phyloP scores from a whole-genome alignment of 805 yeast genomes.

The Myxozyma sirexii region DNA sequence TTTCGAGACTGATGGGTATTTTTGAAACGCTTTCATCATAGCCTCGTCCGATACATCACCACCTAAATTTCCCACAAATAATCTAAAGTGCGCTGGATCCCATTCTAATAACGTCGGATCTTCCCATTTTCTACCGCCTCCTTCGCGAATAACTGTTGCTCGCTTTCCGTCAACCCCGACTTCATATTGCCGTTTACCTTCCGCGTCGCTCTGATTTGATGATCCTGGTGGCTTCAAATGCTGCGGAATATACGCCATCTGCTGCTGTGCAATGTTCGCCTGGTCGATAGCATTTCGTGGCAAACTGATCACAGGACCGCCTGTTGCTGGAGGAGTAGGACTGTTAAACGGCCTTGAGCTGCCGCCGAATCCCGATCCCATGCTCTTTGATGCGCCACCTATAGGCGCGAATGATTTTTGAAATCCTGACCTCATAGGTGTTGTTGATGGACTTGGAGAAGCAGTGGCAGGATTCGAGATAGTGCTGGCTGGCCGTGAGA shows the following conservation, averaged over 20 bases:
- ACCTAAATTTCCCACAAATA: conserved; percentile 76
- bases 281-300: not conserved
- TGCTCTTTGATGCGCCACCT: not conserved
- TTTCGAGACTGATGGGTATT: conserved; percentile 57
- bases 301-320: not conserved
- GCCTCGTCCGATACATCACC: conserved; percentile 63
- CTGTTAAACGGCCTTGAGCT: not conserved
- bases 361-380: not conserved
- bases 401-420: conserved; percentile 1
- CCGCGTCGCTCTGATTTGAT: too few species aligned
- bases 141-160: conserved; percentile 46
- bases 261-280: conserved; percentile 27
- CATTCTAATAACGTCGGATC: conserved; percentile 56
- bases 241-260: conserved; percentile 24
- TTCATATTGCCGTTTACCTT: not conserved
- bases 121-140: conserved; percentile 54
- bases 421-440: not conserved
- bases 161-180: conserved; percentile 29
- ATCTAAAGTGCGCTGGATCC: conserved; percentile 70
- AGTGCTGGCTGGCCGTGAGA: not conserved
- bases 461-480: not conserved
- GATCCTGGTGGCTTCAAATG: conserved; percentile 10
- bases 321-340: not conserved
- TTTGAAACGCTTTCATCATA: conserved; percentile 56
- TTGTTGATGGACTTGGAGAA: not conserved